Percentiles rank a stretch among this genome's conserved stretches.
phyloP scores from a whole-genome alignment of 2,329 filamentous ascomycete genomes.

The Pyrenophora teres region DNA sequence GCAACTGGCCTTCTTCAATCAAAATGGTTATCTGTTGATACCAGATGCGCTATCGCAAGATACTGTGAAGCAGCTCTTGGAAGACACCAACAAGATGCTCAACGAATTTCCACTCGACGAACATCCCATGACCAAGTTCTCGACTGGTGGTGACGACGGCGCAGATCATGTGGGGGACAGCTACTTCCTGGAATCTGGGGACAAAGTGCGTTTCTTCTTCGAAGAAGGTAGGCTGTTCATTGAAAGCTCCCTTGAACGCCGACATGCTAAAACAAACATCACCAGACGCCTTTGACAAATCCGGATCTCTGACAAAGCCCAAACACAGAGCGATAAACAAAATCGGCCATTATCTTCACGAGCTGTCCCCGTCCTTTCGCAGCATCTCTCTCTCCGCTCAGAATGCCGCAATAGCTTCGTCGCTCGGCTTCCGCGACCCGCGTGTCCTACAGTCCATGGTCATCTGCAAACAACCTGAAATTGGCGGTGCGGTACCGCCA shows the following conservation, averaged over 20 bases:
- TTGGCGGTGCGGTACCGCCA: conserved; percentile 85
- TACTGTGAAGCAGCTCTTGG: conserved; percentile 70
- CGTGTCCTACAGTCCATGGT: conserved; percentile 91
- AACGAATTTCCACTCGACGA: conserved; percentile 74
- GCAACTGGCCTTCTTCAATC: conserved; percentile 73
- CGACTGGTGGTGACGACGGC: conserved; percentile 72
- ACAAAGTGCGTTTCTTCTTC: conserved; percentile 96
- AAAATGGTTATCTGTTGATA: conserved; percentile 89
- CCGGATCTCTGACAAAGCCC: conserved; percentile 71
- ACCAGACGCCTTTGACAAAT: conserved; percentile 73
- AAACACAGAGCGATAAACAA: conserved; percentile 84
- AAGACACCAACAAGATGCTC: conserved; percentile 76
- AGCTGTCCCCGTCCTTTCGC: conserved; percentile 55
- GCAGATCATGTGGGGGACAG: conserved; percentile 85
- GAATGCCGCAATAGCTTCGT: conserved; percentile 68
- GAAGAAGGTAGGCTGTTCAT: conserved; percentile 65
- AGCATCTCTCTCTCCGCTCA: conserved; percentile 57
- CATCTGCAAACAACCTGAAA: conserved; percentile 97
- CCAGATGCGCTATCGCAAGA: conserved; percentile 71
- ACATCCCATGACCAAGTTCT: conserved; percentile 93
- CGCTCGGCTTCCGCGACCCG: conserved; percentile 76
- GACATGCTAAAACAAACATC: background rate
- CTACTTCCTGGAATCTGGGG: conserved; percentile 88
- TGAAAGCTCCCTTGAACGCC: background rate
- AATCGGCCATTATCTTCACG: conserved; percentile 58